Conservation (phyloP, 345 rosid genomes). For the Pistacia atlantica region DNA sequence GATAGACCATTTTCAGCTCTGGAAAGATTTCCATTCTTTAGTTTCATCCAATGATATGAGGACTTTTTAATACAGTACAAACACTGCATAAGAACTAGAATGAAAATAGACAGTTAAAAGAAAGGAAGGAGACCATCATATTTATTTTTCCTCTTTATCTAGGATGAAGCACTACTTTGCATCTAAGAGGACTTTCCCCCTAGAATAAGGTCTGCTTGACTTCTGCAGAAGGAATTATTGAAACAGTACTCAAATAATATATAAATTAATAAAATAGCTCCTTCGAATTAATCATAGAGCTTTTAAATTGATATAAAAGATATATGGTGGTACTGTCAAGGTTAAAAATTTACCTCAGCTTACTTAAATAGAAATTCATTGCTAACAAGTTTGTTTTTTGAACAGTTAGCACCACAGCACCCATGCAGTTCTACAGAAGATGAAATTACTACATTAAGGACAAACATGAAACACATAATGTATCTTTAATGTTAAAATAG, state of each 20-base stretch:
- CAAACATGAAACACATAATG: constrained; percentile 6
- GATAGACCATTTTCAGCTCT: background rate
- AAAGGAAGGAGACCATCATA: background rate
- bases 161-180: background rate
- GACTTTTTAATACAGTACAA: background rate
- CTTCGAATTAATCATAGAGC: background rate
- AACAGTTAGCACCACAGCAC: constrained; percentile 81
- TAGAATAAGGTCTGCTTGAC: background rate
- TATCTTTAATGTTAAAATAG: background rate
- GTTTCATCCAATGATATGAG: background rate
- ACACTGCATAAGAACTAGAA: background rate
- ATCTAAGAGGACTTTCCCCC: constrained; percentile 1
- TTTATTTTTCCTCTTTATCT: background rate
- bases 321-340: too few relatives aligned
- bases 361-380: constrained; percentile 76
- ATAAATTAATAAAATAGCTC: background rate
- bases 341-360: constrained; percentile 63
- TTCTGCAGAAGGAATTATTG: background rate
- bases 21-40: background rate
- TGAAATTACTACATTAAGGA: constrained; percentile 9
- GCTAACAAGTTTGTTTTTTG: constrained; percentile 74
- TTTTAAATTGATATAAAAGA: background rate
- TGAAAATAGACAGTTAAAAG: background rate
- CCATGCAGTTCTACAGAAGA: constrained; percentile 61
- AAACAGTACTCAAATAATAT: background rate